A percentile compares a stretch with the other conserved stretches of the same genome.
Conservation (phyloP, 2,329 filamentous ascomycete genomes). For the Curvularia spicifera region DNA sequence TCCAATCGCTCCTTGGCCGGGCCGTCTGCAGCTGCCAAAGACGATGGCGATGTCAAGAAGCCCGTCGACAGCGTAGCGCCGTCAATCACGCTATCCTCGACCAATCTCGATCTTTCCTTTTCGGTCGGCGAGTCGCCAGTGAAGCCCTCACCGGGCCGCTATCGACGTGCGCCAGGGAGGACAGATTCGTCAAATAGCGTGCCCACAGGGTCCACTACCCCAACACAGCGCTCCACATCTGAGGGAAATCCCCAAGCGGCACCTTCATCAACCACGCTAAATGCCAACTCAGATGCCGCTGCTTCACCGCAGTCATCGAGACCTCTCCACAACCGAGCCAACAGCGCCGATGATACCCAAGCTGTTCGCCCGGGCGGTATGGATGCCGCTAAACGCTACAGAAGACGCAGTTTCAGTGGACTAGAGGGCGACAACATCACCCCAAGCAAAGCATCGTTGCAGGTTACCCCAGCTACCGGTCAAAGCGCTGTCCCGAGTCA, state of each 20-base stretch:
- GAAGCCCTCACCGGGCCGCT: slow-evolving; percentile 81
- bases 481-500: slow-evolving; percentile 22
- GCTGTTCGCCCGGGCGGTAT: slow-evolving; percentile 63
- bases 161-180: slow-evolving; percentile 71
- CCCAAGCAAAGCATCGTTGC: slow-evolving; percentile 25
- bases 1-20: slow-evolving; percentile 55
- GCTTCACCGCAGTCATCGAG: slow-evolving; percentile 29
- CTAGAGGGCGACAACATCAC: slow-evolving; percentile 52
- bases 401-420: slow-evolving; percentile 82
- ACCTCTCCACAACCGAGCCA: slow-evolving; percentile 63
- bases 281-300: slow-evolving; percentile 59
- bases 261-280: slow-evolving; percentile 61
- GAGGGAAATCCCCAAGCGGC: slow-evolving; percentile 56
- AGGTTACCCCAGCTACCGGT: slow-evolving; percentile 16
- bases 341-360: slow-evolving; percentile 73
- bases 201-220: slow-evolving; percentile 34
- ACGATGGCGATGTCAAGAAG: slow-evolving; percentile 55
- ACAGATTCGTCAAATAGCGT: slow-evolving; percentile 55
- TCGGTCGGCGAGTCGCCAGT: slow-evolving; percentile 62
- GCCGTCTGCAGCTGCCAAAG: slow-evolving; percentile 53
- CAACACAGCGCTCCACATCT: slow-evolving; percentile 43
- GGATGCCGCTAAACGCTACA: slow-evolving; percentile 76
- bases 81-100: slow-evolving; percentile 59
- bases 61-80: slow-evolving; percentile 50
- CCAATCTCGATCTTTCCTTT: slow-evolving; percentile 63